Base-by-base conservation (phyloP, 306 rosid species). In the Citrullus amarus region DNA sequence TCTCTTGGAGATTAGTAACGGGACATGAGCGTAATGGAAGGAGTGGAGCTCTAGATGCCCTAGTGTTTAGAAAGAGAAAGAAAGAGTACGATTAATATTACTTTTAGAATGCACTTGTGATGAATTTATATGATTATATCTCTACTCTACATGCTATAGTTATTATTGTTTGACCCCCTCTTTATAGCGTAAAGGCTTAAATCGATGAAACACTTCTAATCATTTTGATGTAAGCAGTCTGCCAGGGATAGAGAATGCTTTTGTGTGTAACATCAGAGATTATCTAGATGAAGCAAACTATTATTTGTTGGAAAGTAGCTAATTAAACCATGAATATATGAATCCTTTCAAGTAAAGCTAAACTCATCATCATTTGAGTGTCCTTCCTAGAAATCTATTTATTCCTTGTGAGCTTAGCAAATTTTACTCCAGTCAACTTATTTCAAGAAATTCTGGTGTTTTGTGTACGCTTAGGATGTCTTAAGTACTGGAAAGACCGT, bases 401-500 rank as follows among this genome's bases (percentile, higher is more conserved):
- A 20, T 68, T 44, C 4, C 44, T 18, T 68, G 32, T 17, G 43
- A 38, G 74, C 9, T 68, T 68, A 41, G 74, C 74, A 41, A 17
- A 22, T 59, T 59, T 59, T 22, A 9, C 36, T 15, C 30, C 22
- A 53, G 38, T 17, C 0, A 36, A 28, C 54, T 53, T 28, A 38
- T 75, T 75, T 54, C 6, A 41, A 51, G 9, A 59, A 54, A 79
- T 67, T 46, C 68, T 86, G 82, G 69, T 75, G 17, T 86, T 63
- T 79, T 15, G 80, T 81, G 32, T 70, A 48, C 51, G 79, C 34
- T 55, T 38, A 95, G 99, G 92, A 78, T 95, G 97, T 79, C 92
- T 95, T 46, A 89, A 81, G 61, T 95, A 89, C 82, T 95, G 97
- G 99, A 88, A 86, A 79, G 84, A 89, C 36, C 93, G 97, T 67